Evolutionary conservation across 2,329 filamentous ascomycete genomes (phyloP).

Genomic region (Penicillium janthinellum): DNA sequence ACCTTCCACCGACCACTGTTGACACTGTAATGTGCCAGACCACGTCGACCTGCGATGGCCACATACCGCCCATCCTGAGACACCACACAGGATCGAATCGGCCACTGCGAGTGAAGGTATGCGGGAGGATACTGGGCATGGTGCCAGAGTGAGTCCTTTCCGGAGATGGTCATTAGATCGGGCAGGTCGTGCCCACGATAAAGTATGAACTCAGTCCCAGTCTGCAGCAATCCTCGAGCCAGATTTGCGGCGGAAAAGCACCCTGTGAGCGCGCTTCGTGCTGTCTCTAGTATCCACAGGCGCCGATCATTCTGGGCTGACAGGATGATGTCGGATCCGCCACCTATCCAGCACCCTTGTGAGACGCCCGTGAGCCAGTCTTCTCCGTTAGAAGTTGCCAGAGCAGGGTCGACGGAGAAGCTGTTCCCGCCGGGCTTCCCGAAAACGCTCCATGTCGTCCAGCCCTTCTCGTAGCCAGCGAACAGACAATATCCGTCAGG

Average conservation of each 20-base stretch:
- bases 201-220: conserved; percentile 82
- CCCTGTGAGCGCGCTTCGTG: conserved; percentile 86
- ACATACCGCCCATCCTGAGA: conserved; percentile 93
- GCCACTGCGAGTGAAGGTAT: conserved; percentile 92
- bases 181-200: conserved; percentile 92
- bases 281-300: conserved; percentile 88
- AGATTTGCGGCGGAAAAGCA: conserved; percentile 92
- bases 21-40: conserved; percentile 92
- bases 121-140: conserved; percentile 79
- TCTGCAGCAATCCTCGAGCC: conserved; percentile 84
- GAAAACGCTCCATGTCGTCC: conserved; percentile 97
- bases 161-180: conserved; percentile 86
- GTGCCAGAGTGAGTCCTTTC: conserved; percentile 93
- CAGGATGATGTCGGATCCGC: conserved; percentile 82
- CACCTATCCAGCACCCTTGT: conserved; percentile 82
- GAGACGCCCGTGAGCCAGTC: conserved; percentile 79
- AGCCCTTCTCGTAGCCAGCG: conserved; percentile 87
- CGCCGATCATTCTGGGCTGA: conserved; percentile 71
- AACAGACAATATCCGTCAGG: conserved; percentile 97
- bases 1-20: conserved; percentile 95
- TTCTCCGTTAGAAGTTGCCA: conserved; percentile 71
- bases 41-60: conserved; percentile 89
- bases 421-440: conserved; percentile 85
- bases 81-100: conserved; percentile 81
- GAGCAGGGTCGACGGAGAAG: conserved; percentile 68